Evolutionary conservation across 306 rosid species (phyloP), one percentile per base, ranked within the genome.

Genomic region (Trichosanthes cucumerina): DNA sequence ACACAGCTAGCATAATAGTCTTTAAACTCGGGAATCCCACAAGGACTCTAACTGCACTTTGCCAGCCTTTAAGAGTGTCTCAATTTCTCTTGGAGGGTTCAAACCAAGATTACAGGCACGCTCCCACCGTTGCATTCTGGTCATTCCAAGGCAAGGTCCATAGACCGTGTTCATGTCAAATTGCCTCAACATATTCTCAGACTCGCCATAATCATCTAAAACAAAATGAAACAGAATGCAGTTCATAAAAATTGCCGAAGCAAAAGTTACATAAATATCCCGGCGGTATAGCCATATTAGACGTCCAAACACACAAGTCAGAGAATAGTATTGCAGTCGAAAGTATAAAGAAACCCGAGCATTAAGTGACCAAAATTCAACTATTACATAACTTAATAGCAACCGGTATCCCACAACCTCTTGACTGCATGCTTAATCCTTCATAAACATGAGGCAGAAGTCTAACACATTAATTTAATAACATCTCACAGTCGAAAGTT

Each of bases 71-170:
- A 71, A 44, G 39, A 71, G 76, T 6, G 56, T 14, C n/a, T 46
- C 76, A 24, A 71, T 71, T 13, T 44, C 76, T 43, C 46, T 71
- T 14, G 76, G 76, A 71, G 76, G 76, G 57, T 44, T 71, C 57
- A 71, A 47, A 71, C 96, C 97, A 2, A 93, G 85, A 18, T 76
- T 83, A 60, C 66, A 78, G 8, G 98, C 98, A 12, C 97, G 91
- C 80, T 93, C 94, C 98, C 94, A 93, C 8, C 98, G 86, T 1
- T 72, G 86, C 12, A 83, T 78, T 79, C 98, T 85, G 41, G 86
- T 82, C 84, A 93, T 86, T 43, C 98, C 98, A 6, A 88, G 9
- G 78, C 97, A 93, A 1, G 98, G 98, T 9, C 98, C 98, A 18
- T 86, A 93, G 0, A 86, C 84, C 90, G 79, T 89, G 91, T 93